Evolutionary conservation across 805 yeast species (phyloP).

Genomic region (Diddensiella transvaalensis): DNA sequence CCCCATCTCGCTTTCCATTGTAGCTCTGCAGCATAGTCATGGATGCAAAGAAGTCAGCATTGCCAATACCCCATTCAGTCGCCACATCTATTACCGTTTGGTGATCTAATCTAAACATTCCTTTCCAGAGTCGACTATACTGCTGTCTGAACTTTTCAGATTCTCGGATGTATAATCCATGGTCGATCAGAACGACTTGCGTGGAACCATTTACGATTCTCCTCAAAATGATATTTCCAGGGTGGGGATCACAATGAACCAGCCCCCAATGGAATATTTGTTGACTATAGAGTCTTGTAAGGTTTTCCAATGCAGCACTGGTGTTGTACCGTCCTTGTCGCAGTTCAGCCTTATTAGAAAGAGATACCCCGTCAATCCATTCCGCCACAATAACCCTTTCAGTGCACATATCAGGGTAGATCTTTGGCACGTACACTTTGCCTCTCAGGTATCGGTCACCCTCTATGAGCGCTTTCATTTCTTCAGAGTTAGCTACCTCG

Average conservation of each 20-base stretch:
- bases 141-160: slow-evolving; percentile 48
- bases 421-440: slow-evolving; percentile 54
- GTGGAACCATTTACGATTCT: slow-evolving; percentile 20
- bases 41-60: slow-evolving; percentile 59
- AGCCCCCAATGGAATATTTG: slow-evolving; percentile 66
- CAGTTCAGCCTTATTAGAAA: slow-evolving; percentile 46
- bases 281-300: slow-evolving; percentile 49
- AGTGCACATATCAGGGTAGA: slow-evolving; percentile 45
- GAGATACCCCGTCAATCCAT: slow-evolving; percentile 71
- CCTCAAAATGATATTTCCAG: slow-evolving; percentile 68
- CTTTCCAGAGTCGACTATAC: slow-evolving; percentile 62
- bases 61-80: slow-evolving; percentile 63
- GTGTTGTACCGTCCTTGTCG: slow-evolving; percentile 38
- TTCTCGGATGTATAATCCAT: slow-evolving; percentile 64
- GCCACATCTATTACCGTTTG: slow-evolving; percentile 48
- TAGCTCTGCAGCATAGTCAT: slow-evolving; percentile 49
- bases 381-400: slow-evolving; percentile 58
- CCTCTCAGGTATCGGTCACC: slow-evolving; percentile 41
- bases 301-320: slow-evolving; percentile 44
- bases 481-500: slow-evolving; percentile 53
- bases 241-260: slow-evolving; percentile 77
- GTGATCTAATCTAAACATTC: slow-evolving; percentile 51
- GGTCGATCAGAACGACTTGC: slow-evolving; percentile 66
- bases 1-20: slow-evolving; percentile 30
- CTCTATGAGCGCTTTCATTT: slow-evolving; percentile 38